A percentile compares a stretch with the other conserved stretches of the same genome.
phyloP scores from a whole-genome alignment of 768 basidiomycete genomes.

The Russula virescens region DNA sequence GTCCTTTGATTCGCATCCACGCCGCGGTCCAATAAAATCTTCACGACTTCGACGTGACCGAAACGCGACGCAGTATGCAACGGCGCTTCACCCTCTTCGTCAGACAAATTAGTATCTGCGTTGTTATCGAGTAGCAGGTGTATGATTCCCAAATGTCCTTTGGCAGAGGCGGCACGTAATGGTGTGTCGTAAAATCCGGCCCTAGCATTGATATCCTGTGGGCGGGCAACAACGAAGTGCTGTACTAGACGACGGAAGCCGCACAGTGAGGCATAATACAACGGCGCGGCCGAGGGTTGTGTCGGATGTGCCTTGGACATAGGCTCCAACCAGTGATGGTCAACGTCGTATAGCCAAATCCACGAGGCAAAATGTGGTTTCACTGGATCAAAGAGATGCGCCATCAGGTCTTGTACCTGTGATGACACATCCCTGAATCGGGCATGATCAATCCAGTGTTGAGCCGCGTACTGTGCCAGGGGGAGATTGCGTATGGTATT shows the following conservation, averaged over 20 bases:
- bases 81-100: background rate
- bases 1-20: background rate
- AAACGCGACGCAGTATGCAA: background rate
- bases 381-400: background rate
- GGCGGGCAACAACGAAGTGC: background rate
- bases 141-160: background rate
- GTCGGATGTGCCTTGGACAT: background rate
- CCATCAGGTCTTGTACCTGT: background rate
- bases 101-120: background rate
- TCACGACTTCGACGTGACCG: background rate
- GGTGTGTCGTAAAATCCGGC: background rate
- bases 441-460: constrained; percentile 9
- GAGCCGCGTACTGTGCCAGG: background rate
- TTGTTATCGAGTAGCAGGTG: background rate
- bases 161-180: background rate
- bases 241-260: constrained; percentile 5
- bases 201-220: background rate
- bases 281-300: background rate
- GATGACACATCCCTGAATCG: background rate
- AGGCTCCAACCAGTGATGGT: background rate
- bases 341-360: constrained; percentile 7
- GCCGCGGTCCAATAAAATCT: background rate
- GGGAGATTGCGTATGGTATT: background rate
- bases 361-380: constrained; percentile 7
- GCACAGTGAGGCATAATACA: constrained; percentile 11